A percentile compares a stretch with the other conserved stretches of the same genome.
Evolutionary conservation across 192 early-diverging fungal species (phyloP).

Genomic region (Podila clonocystis): DNA sequence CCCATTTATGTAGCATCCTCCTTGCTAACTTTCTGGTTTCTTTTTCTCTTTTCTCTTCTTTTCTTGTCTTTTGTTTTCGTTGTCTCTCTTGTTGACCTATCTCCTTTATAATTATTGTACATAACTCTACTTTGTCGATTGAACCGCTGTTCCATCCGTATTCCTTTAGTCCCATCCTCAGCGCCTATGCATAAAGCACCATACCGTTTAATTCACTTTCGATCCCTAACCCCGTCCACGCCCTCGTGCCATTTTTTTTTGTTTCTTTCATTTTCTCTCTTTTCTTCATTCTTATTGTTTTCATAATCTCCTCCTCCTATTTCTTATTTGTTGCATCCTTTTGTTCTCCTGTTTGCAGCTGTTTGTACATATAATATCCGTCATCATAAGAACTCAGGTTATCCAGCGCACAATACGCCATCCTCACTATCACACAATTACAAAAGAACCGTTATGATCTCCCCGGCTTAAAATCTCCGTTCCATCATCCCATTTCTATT

Average conservation of each 20-base stretch:
- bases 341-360: not conserved
- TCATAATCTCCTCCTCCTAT: not conserved
- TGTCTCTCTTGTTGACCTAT: not conserved
- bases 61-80: not conserved
- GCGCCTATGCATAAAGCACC: not conserved
- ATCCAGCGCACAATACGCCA: not conserved
- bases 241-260: not conserved
- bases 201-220: not conserved
- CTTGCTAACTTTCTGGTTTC: not conserved
- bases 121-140: not conserved
- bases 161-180: too few relatives aligned
- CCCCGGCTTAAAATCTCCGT: too few relatives aligned
- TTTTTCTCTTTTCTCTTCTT: not conserved
- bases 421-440: too few relatives aligned
- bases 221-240: not conserved
- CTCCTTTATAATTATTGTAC: not conserved
- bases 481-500: too few relatives aligned
- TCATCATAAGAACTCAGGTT: not conserved
- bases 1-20: not conserved
- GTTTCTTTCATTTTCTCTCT: not conserved
- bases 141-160: not conserved
- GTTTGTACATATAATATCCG: not conserved
- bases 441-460: too few relatives aligned
- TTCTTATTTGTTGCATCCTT: not conserved
- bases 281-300: not conserved